Evolutionary conservation across 371 early-diverging fungal genomes (phyloP).

Genomic region (Mortierella sp.): DNA sequence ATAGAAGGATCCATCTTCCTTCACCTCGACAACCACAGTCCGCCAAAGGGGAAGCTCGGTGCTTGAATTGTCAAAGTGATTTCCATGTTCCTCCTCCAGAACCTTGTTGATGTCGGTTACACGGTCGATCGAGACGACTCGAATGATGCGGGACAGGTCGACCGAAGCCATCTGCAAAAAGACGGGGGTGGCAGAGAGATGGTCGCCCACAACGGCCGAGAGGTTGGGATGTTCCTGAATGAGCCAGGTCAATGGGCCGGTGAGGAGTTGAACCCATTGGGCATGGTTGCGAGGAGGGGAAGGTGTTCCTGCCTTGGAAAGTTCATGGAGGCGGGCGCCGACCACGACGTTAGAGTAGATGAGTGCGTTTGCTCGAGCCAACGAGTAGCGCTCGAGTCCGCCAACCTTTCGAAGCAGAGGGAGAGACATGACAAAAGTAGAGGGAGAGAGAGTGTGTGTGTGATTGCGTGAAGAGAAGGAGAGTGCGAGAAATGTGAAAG

Average conservation of each 20-base stretch:
- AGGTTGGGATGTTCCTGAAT: constrained; percentile 33
- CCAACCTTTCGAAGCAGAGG: constrained; percentile 34
- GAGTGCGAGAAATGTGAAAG: background rate
- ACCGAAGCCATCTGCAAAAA: constrained; percentile 38
- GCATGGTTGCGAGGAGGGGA: constrained; percentile 1
- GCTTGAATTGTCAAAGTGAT: constrained; percentile 16
- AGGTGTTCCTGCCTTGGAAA: background rate
- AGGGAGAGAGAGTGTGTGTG: background rate
- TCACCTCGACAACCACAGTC: constrained; percentile 31
- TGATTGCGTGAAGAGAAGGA: background rate
- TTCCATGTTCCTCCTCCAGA: constrained; percentile 33
- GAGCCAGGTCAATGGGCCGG: constrained; percentile 33
- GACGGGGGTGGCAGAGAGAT: constrained; percentile 27
- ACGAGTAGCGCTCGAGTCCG: constrained; percentile 39
- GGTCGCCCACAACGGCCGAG: constrained; percentile 30
- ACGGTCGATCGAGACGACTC: constrained; percentile 20
- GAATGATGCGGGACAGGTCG: constrained; percentile 24
- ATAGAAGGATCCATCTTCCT: constrained; percentile 38
- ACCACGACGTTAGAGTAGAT: constrained; percentile 39
- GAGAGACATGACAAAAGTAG: constrained; percentile 19
- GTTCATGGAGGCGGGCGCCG: constrained; percentile 34
- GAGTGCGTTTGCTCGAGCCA: constrained; percentile 29
- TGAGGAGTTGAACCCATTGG: constrained; percentile 39
- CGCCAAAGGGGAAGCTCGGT: constrained; percentile 39
- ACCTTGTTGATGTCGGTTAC: constrained; percentile 10